Evolutionary conservation across 306 rosid genomes (phyloP).

Genomic region (Pyrus betulifolia): DNA sequence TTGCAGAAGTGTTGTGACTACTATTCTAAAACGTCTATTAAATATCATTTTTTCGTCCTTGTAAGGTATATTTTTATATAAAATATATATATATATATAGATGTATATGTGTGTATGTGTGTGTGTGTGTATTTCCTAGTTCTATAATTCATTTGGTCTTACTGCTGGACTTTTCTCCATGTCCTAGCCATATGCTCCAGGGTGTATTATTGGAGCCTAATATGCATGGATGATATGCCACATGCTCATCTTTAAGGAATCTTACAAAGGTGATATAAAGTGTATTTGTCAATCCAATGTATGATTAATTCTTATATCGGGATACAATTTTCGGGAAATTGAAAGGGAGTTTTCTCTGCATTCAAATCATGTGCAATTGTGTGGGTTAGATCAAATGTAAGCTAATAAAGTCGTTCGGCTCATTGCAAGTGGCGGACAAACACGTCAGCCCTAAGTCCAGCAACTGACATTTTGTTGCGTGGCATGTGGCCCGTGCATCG

Average conservation of each 20-base stretch:
- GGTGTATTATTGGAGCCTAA: conserved; percentile 20
- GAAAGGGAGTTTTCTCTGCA: not conserved
- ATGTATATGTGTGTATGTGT: too few species aligned
- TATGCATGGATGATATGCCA: conserved; percentile 16
- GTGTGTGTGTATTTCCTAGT: not conserved
- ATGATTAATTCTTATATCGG: not conserved
- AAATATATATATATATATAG: not conserved
- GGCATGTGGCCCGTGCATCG: too few species aligned
- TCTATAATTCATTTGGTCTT: not conserved
- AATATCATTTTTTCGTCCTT: not conserved
- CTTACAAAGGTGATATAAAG: not conserved
- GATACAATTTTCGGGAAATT: not conserved
- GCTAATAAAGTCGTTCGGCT: too few species aligned
- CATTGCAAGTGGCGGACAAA: too few species aligned
- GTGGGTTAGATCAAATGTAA: too few species aligned
- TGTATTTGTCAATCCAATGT: not conserved
- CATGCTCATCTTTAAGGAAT: conserved; percentile 24
- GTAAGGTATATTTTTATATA: too few species aligned
- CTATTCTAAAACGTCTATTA: not conserved
- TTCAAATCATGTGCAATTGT: too few species aligned
- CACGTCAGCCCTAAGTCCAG: too few species aligned
- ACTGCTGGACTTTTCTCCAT: conserved; percentile 28
- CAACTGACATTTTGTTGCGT: too few species aligned
- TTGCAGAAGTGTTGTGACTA: not conserved
- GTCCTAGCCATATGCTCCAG: conserved; percentile 43